These are phyloP conservation scores for Balakata baccata DNA, from an alignment of 345 rosid genomes.

Conservation along the genomic window DNA sequence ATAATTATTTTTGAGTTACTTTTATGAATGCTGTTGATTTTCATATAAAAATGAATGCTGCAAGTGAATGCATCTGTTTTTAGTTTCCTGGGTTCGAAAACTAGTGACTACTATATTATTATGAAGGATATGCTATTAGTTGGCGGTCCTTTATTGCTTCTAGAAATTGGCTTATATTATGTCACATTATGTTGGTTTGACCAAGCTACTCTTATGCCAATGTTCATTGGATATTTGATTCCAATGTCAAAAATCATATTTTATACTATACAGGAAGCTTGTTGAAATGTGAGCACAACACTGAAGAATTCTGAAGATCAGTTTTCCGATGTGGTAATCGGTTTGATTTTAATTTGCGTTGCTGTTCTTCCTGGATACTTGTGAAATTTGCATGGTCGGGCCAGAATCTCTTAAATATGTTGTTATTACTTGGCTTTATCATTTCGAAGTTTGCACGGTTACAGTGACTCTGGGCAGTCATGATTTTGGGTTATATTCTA, in stretches of 20 bases:
- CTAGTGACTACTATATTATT: neutral
- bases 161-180: neutral
- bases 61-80: neutral
- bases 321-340: neutral
- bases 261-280: neutral
- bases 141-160: neutral
- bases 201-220: neutral
- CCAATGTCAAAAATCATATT: neutral
- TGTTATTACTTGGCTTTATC: neutral
- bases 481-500: too few species aligned
- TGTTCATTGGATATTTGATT: neutral
- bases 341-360: too few species aligned
- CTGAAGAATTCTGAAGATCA: neutral
- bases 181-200: neutral
- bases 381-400: neutral
- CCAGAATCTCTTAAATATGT: neutral
- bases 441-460: neutral
- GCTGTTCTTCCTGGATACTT: neutral
- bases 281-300: neutral
- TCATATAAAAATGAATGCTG: neutral
- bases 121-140: neutral
- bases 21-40: neutral
- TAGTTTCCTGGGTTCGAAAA: too few species aligned
- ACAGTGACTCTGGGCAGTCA: neutral
- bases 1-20: neutral